Conservation (phyloP, 1,284 basidiomycete genomes). For the Takashimella tepidaria region DNA sequence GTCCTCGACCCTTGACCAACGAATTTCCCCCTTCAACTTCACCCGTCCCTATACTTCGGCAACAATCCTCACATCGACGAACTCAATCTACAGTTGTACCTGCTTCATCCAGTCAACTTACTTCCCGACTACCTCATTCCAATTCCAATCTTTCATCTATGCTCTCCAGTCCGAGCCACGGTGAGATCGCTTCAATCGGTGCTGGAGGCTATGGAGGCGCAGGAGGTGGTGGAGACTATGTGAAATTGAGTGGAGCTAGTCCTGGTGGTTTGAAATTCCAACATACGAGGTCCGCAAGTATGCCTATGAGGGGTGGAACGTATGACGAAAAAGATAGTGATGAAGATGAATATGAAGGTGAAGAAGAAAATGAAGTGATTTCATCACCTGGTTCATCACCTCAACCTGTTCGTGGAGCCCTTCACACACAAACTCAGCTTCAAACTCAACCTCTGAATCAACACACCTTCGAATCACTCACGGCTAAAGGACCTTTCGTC, state of each 20-base stretch:
- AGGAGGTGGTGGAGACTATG: too few relatives aligned
- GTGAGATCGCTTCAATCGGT: neutral
- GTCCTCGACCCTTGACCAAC: neutral
- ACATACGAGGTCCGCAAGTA: slow-evolving; percentile 32
- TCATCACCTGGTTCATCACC: neutral
- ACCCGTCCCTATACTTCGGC: slow-evolving; percentile 1
- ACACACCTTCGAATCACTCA: neutral
- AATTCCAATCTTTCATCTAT: slow-evolving; percentile 2
- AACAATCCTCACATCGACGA: slow-evolving; percentile 17
- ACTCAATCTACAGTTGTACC: slow-evolving; percentile 26
- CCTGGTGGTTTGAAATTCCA: neutral
- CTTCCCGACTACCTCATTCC: slow-evolving; percentile 4
- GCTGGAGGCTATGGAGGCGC: too few relatives aligned
- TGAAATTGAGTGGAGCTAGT: too few relatives aligned
- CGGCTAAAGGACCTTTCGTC: neutral
- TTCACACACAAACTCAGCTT: too few relatives aligned
- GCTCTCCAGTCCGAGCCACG: slow-evolving; percentile 9
- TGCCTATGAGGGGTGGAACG: slow-evolving; percentile 22
- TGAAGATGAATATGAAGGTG: slow-evolving; percentile 13
- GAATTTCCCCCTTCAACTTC: slow-evolving; percentile 6
- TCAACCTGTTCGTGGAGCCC: neutral
- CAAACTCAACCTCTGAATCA: neutral
- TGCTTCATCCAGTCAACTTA: neutral
- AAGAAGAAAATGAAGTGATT: neutral
- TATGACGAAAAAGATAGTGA: slow-evolving; percentile 12